Conservation (phyloP, 2,329 filamentous ascomycete genomes). For the Pseudopithomyces chartarum region DNA sequence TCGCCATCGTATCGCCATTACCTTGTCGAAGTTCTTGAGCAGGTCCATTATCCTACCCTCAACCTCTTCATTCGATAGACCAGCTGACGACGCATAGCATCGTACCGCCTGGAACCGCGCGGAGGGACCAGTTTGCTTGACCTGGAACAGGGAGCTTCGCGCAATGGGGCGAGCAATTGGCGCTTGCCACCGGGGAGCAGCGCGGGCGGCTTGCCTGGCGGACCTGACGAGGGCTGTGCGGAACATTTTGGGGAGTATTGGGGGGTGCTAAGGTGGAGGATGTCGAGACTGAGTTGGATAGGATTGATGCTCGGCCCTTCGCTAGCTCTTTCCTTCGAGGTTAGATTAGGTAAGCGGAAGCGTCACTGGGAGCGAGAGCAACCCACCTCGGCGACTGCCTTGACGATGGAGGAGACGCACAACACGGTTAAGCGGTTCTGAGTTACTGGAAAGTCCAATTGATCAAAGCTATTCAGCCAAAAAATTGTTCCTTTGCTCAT, state of each 20-base stretch:
- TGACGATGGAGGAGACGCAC: too few species aligned
- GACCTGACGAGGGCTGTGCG: conserved; percentile 83
- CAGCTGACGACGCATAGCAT: conserved; percentile 83
- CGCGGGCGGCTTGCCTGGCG: conserved; percentile 59
- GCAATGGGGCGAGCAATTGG: conserved; percentile 64
- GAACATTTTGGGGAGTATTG: conserved; percentile 71
- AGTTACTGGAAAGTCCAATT: not conserved
- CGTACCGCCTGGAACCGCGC: conserved; percentile 72
- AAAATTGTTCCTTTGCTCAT: conserved; percentile 14
- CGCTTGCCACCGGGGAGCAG: conserved; percentile 48
- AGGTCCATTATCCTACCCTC: conserved; percentile 91
- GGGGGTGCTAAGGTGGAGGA: conserved; percentile 21
- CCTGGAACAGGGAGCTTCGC: conserved; percentile 65
- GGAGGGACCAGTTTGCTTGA: conserved; percentile 64
- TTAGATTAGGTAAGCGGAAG: conserved; percentile 1
- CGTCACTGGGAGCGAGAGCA: not conserved
- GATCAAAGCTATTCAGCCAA: conserved; percentile 1
- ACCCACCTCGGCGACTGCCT: not conserved
- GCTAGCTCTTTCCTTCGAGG: conserved; percentile 4
- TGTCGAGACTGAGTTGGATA: conserved; percentile 31
- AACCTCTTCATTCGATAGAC: conserved; percentile 81
- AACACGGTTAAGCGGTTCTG: not conserved
- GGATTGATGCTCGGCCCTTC: conserved; percentile 26
- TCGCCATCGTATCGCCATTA: conserved; percentile 49
- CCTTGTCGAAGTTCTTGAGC: conserved; percentile 97